Percentiles rank a stretch among this genome's conserved stretches.
These are phyloP conservation scores for Exsudoporus frostii DNA, from an alignment of 768 basidiomycete genomes.

Conservation along the genomic window DNA sequence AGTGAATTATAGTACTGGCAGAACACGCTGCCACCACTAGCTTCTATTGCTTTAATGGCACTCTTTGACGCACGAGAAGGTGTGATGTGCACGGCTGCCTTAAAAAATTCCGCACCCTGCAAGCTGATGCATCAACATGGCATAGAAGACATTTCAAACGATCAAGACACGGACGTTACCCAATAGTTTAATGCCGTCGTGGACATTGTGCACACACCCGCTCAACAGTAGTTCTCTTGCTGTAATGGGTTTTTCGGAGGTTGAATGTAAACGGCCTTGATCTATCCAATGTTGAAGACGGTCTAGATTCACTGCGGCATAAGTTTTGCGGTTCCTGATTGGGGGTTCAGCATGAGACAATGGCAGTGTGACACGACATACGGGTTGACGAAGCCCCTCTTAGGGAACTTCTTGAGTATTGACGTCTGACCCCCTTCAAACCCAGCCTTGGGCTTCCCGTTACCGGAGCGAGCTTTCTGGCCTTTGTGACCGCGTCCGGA, in stretches of 20 bases:
- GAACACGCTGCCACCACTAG: constrained; percentile 74
- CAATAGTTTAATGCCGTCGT: constrained; percentile 90
- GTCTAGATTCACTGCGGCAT: constrained; percentile 83
- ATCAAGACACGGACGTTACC: constrained; percentile 57
- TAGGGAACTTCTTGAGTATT: constrained; percentile 85
- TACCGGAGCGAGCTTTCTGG: constrained; percentile 88
- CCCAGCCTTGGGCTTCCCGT: constrained; percentile 73
- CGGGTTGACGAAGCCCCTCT: constrained; percentile 93
- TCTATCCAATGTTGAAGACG: constrained; percentile 90
- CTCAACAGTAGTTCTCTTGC: constrained; percentile 81
- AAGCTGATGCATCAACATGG: not conserved
- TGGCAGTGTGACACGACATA: constrained; percentile 39
- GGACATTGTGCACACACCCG: constrained; percentile 82
- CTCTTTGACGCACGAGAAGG: constrained; percentile 83
- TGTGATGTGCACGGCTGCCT: constrained; percentile 70
- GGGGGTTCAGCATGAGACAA: not conserved
- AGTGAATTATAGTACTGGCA: constrained; percentile 92
- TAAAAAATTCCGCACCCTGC: constrained; percentile 66
- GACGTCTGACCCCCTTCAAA: constrained; percentile 99
- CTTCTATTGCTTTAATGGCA: constrained; percentile 83
- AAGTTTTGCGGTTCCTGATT: constrained; percentile 66
- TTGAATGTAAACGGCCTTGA: constrained; percentile 73
- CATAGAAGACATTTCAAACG: not conserved
- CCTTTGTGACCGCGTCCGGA: constrained; percentile 95
- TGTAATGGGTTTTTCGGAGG: constrained; percentile 81